phyloP scores from a whole-genome alignment of 1,139 yeast species.

The Oligophagozyma castellii region DNA sequence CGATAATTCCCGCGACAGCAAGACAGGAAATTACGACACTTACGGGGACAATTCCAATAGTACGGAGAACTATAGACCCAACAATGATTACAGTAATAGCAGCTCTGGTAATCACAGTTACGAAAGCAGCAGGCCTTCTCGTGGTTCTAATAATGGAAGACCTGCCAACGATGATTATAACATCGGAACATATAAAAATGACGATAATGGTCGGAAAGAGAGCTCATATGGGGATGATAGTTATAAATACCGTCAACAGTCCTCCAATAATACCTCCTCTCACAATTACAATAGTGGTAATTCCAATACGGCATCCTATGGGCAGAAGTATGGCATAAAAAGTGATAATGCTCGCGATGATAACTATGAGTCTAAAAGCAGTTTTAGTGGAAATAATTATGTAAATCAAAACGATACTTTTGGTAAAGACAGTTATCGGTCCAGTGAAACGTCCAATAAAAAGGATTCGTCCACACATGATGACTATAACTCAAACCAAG shows the following conservation, averaged over 20 bases:
- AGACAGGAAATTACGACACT: constrained; percentile 6
- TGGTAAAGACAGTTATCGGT: constrained; percentile 16
- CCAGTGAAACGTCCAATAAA: constrained; percentile 10
- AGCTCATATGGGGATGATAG: constrained; percentile 5
- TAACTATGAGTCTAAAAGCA: constrained; percentile 7
- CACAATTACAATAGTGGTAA: too few relatives aligned
- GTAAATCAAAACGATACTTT: constrained; percentile 9
- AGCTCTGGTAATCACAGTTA: constrained; percentile 8
- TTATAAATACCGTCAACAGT: too few relatives aligned
- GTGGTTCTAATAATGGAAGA: constrained; percentile 8
- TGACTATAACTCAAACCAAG: constrained; percentile 19
- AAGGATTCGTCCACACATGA: constrained; percentile 9
- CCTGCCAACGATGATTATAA: constrained; percentile 6
- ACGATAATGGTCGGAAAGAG: constrained; percentile 17
- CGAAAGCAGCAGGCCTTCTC: constrained; percentile 20
- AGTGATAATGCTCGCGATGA: constrained; percentile 8
- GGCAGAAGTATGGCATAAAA: constrained; percentile 6
- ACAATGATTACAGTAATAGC: constrained; percentile 10
- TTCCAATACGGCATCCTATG: constrained; percentile 19
- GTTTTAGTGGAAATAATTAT: too few relatives aligned
- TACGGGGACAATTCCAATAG: constrained; percentile 6
- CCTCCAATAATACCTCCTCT: too few relatives aligned
- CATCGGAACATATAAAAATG: constrained; percentile 4
- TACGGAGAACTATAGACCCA: constrained; percentile 5
- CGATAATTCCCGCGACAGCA: constrained; percentile 12